These are phyloP conservation scores for Zygotorulaspora sp. DNA, from an alignment of 805 yeast genomes.

Conservation along the genomic window DNA sequence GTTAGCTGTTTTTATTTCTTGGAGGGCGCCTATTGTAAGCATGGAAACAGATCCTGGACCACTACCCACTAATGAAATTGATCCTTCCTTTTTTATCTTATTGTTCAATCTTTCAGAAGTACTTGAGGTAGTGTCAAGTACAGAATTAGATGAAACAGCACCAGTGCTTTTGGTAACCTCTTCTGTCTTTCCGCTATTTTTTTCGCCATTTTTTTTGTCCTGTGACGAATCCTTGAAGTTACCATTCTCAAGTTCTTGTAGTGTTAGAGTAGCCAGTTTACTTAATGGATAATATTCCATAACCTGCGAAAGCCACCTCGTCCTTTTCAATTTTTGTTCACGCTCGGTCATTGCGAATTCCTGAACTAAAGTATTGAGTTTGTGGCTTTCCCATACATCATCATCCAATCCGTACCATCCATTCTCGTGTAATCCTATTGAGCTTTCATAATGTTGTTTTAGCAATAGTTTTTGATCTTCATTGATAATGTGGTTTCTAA, in stretches of 20 bases:
- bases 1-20: conserved; percentile 78
- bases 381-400: conserved; percentile 58
- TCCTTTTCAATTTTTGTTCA: conserved; percentile 51
- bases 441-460: conserved; percentile 22
- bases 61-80: conserved; percentile 81
- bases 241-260: conserved; percentile 36
- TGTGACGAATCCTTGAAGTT: not conserved
- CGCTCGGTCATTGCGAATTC: conserved; percentile 54
- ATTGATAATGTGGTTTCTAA: conserved; percentile 52
- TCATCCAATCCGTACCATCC: conserved; percentile 48
- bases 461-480: conserved; percentile 41
- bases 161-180: not conserved
- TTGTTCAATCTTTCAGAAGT: conserved; percentile 4
- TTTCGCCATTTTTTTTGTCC: not conserved
- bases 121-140: conserved; percentile 1
- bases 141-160: not conserved
- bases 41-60: conserved; percentile 89
- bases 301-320: conserved; percentile 83
- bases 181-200: not conserved
- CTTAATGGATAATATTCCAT: conserved; percentile 85
- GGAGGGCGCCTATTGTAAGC: conserved; percentile 78
- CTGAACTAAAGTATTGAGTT: conserved; percentile 56
- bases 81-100: no score
- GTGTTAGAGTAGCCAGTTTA: conserved; percentile 53
- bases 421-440: conserved; percentile 15